phyloP scores from a whole-genome alignment of 257 asterid genomes.

The Echium plantagineum region DNA sequence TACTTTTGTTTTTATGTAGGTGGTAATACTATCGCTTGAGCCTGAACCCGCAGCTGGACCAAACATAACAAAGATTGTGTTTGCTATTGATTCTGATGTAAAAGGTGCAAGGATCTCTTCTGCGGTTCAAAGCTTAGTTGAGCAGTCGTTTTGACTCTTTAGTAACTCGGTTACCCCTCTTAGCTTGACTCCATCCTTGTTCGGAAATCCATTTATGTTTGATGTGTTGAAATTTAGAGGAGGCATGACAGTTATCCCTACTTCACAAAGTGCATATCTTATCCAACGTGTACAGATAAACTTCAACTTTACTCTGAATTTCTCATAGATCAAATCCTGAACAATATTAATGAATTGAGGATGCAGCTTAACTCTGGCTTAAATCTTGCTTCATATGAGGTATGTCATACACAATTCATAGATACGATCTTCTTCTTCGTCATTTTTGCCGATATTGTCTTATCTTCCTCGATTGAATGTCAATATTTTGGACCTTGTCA shows the following conservation, averaged over 20 bases:
- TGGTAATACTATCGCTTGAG: conserved; percentile 20
- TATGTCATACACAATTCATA: conserved; percentile 9
- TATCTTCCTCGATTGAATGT: no score
- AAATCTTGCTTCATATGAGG: conserved; percentile 73
- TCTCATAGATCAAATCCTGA: conserved; percentile 59
- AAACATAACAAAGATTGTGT: conserved; percentile 23
- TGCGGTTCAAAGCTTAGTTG: conserved; percentile 23
- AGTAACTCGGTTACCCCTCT: conserved; percentile 22
- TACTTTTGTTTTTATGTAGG: conserved; percentile 17
- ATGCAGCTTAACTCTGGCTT: conserved; percentile 68
- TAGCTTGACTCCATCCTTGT: conserved; percentile 51
- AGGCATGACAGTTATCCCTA: conserved; percentile 75
- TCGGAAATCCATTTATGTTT: conserved; percentile 66
- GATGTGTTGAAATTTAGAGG: conserved; percentile 80
- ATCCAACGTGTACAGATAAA: conserved; percentile 59
- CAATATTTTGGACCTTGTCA: no score
- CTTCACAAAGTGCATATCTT: conserved; percentile 63
- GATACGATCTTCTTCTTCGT: no score
- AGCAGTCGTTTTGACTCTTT: conserved; percentile 24
- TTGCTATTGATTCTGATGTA: conserved; percentile 34
- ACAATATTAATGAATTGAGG: conserved; percentile 51
- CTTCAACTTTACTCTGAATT: conserved; percentile 91
- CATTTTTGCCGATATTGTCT: no score
- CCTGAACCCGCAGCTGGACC: conserved; percentile 16
- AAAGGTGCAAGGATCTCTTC: conserved; percentile 12